phyloP scores from a whole-genome alignment of 2,329 filamentous ascomycete genomes.

The Chalaropsis thielavioides region DNA sequence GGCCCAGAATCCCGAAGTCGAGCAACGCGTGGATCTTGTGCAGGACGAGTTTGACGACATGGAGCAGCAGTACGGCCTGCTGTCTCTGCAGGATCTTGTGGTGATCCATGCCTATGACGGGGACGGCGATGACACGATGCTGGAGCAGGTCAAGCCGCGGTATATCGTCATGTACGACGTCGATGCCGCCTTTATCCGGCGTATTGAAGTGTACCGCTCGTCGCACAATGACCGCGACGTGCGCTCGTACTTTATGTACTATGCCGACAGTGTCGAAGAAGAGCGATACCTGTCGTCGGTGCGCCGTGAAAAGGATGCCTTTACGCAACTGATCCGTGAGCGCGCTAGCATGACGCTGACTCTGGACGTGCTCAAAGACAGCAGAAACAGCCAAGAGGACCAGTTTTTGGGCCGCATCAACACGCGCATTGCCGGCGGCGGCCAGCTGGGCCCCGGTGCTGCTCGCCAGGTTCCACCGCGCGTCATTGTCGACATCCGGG shows the following conservation, averaged over 20 bases:
- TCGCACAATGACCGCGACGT: slow-evolving; percentile 83
- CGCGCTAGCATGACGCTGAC: slow-evolving; percentile 85
- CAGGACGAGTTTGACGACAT: slow-evolving; percentile 72
- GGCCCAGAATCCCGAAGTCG: slow-evolving; percentile 36
- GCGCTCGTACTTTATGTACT: slow-evolving; percentile 93
- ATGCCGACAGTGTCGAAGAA: slow-evolving; percentile 86
- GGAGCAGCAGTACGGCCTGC: slow-evolving; percentile 84
- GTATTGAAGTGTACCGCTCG: slow-evolving; percentile 89
- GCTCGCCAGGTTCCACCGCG: slow-evolving; percentile 79
- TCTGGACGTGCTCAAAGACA: slow-evolving; percentile 49
- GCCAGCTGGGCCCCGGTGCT: slow-evolving; percentile 43
- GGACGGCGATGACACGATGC: slow-evolving; percentile 88
- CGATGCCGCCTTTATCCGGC: slow-evolving; percentile 81
- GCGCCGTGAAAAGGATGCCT: slow-evolving; percentile 89
- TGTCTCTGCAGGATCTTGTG: slow-evolving; percentile 78
- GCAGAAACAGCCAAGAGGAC: slow-evolving; percentile 51
- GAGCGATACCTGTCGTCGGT: slow-evolving; percentile 82
- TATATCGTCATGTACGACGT: slow-evolving; percentile 99
- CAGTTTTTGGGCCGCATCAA: slow-evolving; percentile 83
- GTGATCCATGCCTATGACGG: slow-evolving; percentile 89
- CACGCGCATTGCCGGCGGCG: slow-evolving; percentile 88
- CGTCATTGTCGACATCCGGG: slow-evolving; percentile 87
- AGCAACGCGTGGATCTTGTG: slow-evolving; percentile 61
- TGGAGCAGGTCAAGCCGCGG: slow-evolving; percentile 82
- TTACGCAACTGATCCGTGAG: slow-evolving; percentile 88